Base-by-base conservation (phyloP, 202 grass and related monocot genomes). In the Panicum virgatum region DNA sequence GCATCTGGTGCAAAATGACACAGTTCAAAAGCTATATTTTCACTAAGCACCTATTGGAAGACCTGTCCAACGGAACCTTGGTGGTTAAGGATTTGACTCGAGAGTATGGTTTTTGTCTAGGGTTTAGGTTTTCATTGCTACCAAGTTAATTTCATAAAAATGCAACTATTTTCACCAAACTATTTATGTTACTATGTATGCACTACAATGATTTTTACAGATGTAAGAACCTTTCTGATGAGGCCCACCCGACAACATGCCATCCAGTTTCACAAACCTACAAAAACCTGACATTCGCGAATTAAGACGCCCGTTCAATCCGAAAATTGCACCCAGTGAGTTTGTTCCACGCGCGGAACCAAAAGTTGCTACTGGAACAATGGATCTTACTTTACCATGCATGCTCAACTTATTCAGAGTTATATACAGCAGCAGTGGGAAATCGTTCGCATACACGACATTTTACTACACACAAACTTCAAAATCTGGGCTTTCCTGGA, bases 401-500 rank as follows among this genome's bases (percentile, higher is more conserved):
- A 51, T 23, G 44, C 29, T 20, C 43, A 34, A 64, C 26, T 63
- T 64, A 30, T 26, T 61, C 58, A 5, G 26, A 61, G 26, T 13
- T 62, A 85, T 85, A 43, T 85, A 69, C 73, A 61, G 29, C 30
- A 14, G 23, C 54, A 30, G 34, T 43, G 16, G 37, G 38, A 39
- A 37, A n/a, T n/a, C n/a, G n/a, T 75, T 42, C 39, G n/a, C 22
- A 44, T n/a, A 44, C 43, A 75, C 1, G 18, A 69, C 71, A 66
- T 40, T 67, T 60, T 51, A 71, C 66, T 71, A 18, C 58, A 66
- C 37, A 66, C 52, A n/a, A 30, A 76, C 63, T 69, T 81, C 62
- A 48, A 77, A 76, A 30, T 48, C 23, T 20, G 38, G 15, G 34
- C n/a, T n/a, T 76, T 69, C 42, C 62, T 30, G 8, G 27, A 61